Conservation (phyloP, 352 stramenopile species). For the Stephanocyclus meneghinianus region DNA sequence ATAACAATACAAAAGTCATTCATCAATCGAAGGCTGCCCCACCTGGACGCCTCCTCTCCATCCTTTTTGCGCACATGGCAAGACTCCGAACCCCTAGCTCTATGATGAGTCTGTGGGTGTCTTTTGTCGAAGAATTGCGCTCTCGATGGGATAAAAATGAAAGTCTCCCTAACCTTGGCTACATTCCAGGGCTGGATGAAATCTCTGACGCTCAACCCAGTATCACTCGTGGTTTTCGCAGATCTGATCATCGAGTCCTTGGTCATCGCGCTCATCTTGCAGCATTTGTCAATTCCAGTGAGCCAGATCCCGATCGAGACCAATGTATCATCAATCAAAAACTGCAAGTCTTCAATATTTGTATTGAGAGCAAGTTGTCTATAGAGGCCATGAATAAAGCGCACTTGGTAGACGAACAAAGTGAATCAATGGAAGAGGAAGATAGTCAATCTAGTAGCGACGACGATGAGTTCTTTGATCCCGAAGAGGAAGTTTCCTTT, state of each 20-base stretch:
- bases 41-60: slow-evolving; percentile 68
- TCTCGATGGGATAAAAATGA: slow-evolving; percentile 69
- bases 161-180: slow-evolving; percentile 68
- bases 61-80: slow-evolving; percentile 76
- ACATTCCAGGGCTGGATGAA: slow-evolving; percentile 52
- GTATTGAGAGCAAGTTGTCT: slow-evolving; percentile 73
- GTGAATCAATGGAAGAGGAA: slow-evolving; percentile 5
- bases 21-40: slow-evolving; percentile 61
- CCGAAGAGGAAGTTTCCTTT: slow-evolving; percentile 36
- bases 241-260: slow-evolving; percentile 34
- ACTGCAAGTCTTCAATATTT: slow-evolving; percentile 79
- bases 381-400: slow-evolving; percentile 49
- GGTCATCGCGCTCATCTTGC: slow-evolving; percentile 54
- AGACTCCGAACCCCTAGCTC: slow-evolving; percentile 61
- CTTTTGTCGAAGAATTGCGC: slow-evolving; percentile 75
- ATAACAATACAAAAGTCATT: background rate
- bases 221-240: background rate
- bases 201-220: background rate
- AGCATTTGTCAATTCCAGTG: slow-evolving; percentile 70
- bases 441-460: slow-evolving; percentile 12
- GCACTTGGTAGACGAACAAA: slow-evolving; percentile 7
- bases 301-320: slow-evolving; percentile 69
- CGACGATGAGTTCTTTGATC: slow-evolving; percentile 55
- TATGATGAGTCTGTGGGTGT: slow-evolving; percentile 72
- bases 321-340: slow-evolving; percentile 82